phyloP scores from a whole-genome alignment of 106 monocot genomes.

The Cymbidium sinense region DNA sequence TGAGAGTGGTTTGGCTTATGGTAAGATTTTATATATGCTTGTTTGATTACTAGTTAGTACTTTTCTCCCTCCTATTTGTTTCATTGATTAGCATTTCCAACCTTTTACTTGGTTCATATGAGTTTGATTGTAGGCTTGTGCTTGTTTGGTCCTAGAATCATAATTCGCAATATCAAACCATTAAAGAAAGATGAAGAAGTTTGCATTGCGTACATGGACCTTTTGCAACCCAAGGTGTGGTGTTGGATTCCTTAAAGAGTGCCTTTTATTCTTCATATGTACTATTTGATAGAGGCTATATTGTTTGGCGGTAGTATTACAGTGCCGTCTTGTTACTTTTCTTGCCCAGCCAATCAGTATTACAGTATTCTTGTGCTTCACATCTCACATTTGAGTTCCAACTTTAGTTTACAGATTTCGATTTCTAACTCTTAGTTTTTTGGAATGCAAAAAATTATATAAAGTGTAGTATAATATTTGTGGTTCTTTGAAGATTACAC shows the following conservation, averaged over 20 bases:
- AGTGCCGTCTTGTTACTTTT: neutral
- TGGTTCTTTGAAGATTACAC: neutral
- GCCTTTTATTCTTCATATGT: neutral
- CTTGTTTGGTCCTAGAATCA: slow-evolving; percentile 61
- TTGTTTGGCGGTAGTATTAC: neutral
- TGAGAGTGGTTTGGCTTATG: slow-evolving; percentile 27
- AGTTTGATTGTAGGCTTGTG: slow-evolving; percentile 28
- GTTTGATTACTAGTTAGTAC: neutral
- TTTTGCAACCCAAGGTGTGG: slow-evolving; percentile 80
- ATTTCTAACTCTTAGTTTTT: neutral
- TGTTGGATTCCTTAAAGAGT: neutral
- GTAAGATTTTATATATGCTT: slow-evolving; percentile 22
- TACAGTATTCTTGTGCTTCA: neutral
- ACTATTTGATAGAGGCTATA: neutral
- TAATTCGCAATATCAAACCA: slow-evolving; percentile 59
- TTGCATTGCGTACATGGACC: slow-evolving; percentile 66
- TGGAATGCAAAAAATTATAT: neutral
- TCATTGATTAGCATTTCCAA: neutral
- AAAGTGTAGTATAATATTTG: neutral
- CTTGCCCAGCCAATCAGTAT: neutral
- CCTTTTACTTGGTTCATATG: neutral
- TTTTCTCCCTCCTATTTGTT: neutral
- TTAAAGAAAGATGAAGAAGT: slow-evolving; percentile 62
- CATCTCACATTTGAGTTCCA: neutral
- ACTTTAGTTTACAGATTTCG: neutral